A percentile compares a stretch with the other conserved stretches of the same genome.
Evolutionary conservation across 2,329 filamentous ascomycete genomes (phyloP).

Genomic region (Amauroascus verrucosus): DNA sequence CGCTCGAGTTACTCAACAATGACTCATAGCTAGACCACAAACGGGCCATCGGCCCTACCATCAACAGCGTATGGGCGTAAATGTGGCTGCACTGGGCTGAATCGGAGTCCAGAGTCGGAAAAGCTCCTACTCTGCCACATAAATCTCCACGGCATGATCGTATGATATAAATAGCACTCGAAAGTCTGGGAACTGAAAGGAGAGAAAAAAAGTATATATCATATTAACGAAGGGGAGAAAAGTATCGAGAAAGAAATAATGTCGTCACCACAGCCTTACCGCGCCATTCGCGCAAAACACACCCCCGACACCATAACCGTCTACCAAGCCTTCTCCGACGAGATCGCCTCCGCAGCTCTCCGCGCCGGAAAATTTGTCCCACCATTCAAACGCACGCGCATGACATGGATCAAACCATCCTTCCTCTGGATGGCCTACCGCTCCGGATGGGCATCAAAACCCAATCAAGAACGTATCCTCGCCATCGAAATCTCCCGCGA

Average conservation of each 20-base stretch:
- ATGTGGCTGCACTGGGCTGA: not conserved
- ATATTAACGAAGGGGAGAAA: not conserved
- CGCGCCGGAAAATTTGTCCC: conserved; percentile 42
- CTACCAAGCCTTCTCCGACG: conserved; percentile 50
- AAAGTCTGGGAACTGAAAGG: not conserved
- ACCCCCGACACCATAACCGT: conserved; percentile 47
- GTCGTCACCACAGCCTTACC: conserved; percentile 22
- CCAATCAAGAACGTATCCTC: conserved; percentile 46
- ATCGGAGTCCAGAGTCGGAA: conserved; percentile 1
- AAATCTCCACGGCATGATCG: not conserved
- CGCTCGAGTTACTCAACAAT: not conserved
- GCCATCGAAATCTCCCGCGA: conserved; percentile 46
- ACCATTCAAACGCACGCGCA: conserved; percentile 44
- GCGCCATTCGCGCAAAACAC: conserved; percentile 46
- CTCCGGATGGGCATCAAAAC: conserved; percentile 49
- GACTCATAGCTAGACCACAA: not conserved
- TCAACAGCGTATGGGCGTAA: not conserved
- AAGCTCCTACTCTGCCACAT: not conserved
- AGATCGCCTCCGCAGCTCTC: conserved; percentile 47
- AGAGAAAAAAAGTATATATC: not conserved
- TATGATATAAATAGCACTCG: not conserved
- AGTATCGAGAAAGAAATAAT: not conserved
- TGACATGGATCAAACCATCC: conserved; percentile 57
- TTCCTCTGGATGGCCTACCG: conserved; percentile 58
- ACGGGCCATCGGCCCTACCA: not conserved